Percentiles rank a stretch among this genome's conserved stretches.
phyloP scores from a whole-genome alignment of 805 yeast species.

The Aciculoconidium aculeatum region DNA sequence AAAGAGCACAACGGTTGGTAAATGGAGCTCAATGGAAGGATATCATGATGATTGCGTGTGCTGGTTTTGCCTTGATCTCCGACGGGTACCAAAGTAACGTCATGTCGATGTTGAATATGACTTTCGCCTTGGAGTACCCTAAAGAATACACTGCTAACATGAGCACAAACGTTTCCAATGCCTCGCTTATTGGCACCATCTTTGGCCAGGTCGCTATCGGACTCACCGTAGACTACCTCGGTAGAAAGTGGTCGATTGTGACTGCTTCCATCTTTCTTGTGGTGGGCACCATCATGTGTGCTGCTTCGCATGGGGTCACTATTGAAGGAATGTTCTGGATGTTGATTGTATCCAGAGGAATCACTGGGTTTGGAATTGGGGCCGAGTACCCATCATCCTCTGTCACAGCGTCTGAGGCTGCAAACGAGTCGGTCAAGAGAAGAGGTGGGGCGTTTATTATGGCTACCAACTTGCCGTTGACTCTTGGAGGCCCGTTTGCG shows the following conservation, averaged over 20 bases:
- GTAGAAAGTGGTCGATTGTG: constrained; percentile 67
- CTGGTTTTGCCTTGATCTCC: constrained; percentile 71
- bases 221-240: constrained; percentile 56
- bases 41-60: constrained; percentile 46
- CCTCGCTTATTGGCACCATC: constrained; percentile 64
- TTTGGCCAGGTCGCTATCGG: constrained; percentile 68
- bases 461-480: constrained; percentile 67
- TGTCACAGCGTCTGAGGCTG: constrained; percentile 65
- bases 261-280: constrained; percentile 57
- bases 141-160: constrained; percentile 37
- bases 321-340: constrained; percentile 69
- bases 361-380: constrained; percentile 74
- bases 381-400: constrained; percentile 73
- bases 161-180: constrained; percentile 63
- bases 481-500: constrained; percentile 79
- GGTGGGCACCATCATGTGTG: constrained; percentile 58
- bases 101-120: constrained; percentile 63
- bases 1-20: constrained; percentile 23
- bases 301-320: constrained; percentile 61
- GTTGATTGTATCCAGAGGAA: constrained; percentile 66
- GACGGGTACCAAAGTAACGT: constrained; percentile 76
- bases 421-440: constrained; percentile 56
- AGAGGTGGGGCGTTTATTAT: constrained; percentile 63
- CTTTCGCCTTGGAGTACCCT: constrained; percentile 46
- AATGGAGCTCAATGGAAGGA: constrained; percentile 23